Base-by-base conservation (phyloP, 768 basidiomycete species). In the Rhodotorula kratochvilovae region DNA sequence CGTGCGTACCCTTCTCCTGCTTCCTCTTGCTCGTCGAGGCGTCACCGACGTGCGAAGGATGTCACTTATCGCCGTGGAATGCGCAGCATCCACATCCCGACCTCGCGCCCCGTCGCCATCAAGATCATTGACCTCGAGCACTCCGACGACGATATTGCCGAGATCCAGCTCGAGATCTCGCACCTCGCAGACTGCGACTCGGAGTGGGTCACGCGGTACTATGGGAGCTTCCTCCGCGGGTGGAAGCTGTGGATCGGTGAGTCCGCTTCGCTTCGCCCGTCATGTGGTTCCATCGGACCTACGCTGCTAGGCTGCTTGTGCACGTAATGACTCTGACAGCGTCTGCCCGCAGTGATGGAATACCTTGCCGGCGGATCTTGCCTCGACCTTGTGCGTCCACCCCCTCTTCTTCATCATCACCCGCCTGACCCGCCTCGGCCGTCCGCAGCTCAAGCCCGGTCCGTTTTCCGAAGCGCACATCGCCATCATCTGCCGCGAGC, bases 81-180 rank as follows among this genome's bases (percentile, higher is more conserved):
- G 36, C 33, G 33, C 67, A 84, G 83, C 16, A 88, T 93, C 77
- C 92, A 98, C 82, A 90, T 92, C 77, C 90, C 92, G 71, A 90
- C 92, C 19, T 89, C 90, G 80, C 89, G 95, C 82, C 89, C 91
- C 70, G 96, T 99, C 25, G 96, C 96, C 56, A 91, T 99, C 78
- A 99, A 99, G 81, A 93, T 97, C 81, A 98, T 99, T 79, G 95
- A 98, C 83, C 84, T 99, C 70, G 96, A 99, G 81, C 91, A 96
- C 81, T 92, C 93, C 35, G 94, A 97, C 81, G 96, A 99, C 79
- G 96, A 98, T 80, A 98, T 99, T 75, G 88, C 90, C 27, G 96
- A 99, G 81, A 99, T 99, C 60, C 96, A 99, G 79, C 91, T 67
- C 80, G 96, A 99, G 81, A 99, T 99, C 75, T 90, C 93, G 29